Evolutionary conservation across 768 basidiomycete genomes (phyloP).

Genomic region (Podaxis sp.): DNA sequence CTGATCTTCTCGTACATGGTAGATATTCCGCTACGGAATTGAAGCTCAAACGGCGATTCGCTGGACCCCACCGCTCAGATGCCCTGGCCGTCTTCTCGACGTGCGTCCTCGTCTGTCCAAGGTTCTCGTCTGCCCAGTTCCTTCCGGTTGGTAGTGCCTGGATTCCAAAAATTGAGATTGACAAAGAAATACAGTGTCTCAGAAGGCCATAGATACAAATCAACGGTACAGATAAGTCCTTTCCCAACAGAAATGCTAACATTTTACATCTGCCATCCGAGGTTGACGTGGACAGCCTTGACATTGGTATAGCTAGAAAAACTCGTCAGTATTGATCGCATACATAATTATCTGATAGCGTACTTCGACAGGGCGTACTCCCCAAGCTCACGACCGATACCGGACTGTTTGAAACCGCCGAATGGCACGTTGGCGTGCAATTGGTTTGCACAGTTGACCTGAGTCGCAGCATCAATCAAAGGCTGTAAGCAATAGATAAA

Average conservation of each 20-base stretch:
- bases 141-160: too few species aligned
- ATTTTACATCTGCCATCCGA: slow-evolving; percentile 32
- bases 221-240: background rate
- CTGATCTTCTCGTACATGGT: too few species aligned
- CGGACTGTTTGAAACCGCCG: slow-evolving; percentile 84
- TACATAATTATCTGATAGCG: slow-evolving; percentile 17
- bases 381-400: slow-evolving; percentile 79
- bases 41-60: too few species aligned
- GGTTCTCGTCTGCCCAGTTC: too few species aligned
- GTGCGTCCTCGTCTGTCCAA: too few species aligned
- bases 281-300: slow-evolving; percentile 69
- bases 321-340: background rate
- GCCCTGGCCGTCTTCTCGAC: too few species aligned
- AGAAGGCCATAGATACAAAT: background rate
- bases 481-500: background rate
- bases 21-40: too few species aligned
- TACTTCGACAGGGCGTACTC: slow-evolving; percentile 70
- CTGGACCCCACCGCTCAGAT: too few species aligned
- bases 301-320: slow-evolving; percentile 56
- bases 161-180: too few species aligned
- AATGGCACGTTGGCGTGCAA: slow-evolving; percentile 66
- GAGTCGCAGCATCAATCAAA: background rate
- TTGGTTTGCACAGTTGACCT: slow-evolving; percentile 49
- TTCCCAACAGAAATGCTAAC: background rate
- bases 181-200: too few species aligned